A percentile compares a stretch with the other conserved stretches of the same genome.
phyloP scores from a whole-genome alignment of 169 alveolate genomes.

The Plasmodium fragile region DNA sequence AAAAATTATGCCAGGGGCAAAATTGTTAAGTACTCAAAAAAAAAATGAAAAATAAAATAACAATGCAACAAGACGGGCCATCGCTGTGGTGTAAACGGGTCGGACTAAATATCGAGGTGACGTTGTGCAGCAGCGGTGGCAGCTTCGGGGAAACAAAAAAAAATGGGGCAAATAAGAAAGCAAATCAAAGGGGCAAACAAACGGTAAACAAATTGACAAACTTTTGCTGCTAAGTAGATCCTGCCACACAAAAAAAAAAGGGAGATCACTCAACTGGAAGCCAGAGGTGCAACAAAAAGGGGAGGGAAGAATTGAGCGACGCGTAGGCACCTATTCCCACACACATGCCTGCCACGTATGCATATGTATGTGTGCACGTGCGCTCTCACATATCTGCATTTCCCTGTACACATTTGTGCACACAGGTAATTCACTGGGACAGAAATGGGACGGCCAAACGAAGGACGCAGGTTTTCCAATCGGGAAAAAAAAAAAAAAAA shows the following conservation, averaged over 20 bases:
- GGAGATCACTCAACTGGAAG: background rate
- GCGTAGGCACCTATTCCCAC: background rate
- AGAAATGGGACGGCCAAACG: slow-evolving; percentile 3
- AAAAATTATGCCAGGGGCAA: background rate
- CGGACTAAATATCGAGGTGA: background rate
- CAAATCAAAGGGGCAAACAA: background rate
- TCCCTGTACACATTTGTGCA: background rate
- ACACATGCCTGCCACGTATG: background rate
- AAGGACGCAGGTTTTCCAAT: background rate
- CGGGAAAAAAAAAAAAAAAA: background rate
- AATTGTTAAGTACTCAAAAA: background rate
- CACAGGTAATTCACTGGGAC: background rate
- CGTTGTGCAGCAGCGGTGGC: background rate
- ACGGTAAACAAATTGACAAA: background rate
- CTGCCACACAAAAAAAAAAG: background rate
- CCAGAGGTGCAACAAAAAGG: background rate
- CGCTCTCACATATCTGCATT: background rate
- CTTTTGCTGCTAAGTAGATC: background rate
- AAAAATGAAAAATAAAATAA: slow-evolving; percentile 4
- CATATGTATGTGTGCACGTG: background rate
- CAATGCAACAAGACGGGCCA: background rate
- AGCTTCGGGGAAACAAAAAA: background rate
- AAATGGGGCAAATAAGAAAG: background rate
- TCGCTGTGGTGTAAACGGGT: background rate
- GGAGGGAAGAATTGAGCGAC: background rate